Conservation (phyloP, 108 stramenopile genomes). For the Cyclotella cryptica region DNA sequence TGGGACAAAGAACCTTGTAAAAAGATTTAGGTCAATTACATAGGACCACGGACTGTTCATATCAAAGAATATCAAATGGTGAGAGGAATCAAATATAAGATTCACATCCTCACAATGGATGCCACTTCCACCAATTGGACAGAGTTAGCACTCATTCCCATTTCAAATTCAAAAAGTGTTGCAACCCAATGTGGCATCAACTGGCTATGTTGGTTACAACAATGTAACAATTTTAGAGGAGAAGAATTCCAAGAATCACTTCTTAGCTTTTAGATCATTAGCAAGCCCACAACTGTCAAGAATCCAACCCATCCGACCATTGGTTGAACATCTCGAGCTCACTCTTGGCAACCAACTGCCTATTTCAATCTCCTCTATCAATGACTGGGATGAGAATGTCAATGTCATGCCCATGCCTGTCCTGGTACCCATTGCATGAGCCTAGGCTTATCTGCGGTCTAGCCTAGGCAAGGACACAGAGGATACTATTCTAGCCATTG, state of each 20-base stretch:
- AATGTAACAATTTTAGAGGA: slow-evolving; percentile 52
- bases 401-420: too few species aligned
- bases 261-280: slow-evolving; percentile 25
- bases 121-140: too few species aligned
- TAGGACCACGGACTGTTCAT: too few species aligned
- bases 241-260: slow-evolving; percentile 46
- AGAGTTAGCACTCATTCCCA: background rate
- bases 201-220: slow-evolving; percentile 52
- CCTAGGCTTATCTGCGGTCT: too few species aligned
- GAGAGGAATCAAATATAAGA: background rate
- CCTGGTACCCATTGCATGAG: too few species aligned
- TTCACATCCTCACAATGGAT: slow-evolving; percentile 4
- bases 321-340: slow-evolving; percentile 57
- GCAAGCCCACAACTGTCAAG: slow-evolving; percentile 38
- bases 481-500: too few species aligned
- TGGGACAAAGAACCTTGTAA: too few species aligned
- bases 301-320: too few species aligned
- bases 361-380: slow-evolving; percentile 9
- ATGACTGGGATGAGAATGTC: too few species aligned
- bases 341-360: slow-evolving; percentile 4
- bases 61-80: too few species aligned
- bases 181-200: slow-evolving; percentile 2
- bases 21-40: too few species aligned
- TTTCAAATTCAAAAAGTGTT: background rate
- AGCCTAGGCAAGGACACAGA: too few species aligned